Conservation (phyloP, 2,329 filamentous ascomycete species). For the Scytalidium lignicola region DNA sequence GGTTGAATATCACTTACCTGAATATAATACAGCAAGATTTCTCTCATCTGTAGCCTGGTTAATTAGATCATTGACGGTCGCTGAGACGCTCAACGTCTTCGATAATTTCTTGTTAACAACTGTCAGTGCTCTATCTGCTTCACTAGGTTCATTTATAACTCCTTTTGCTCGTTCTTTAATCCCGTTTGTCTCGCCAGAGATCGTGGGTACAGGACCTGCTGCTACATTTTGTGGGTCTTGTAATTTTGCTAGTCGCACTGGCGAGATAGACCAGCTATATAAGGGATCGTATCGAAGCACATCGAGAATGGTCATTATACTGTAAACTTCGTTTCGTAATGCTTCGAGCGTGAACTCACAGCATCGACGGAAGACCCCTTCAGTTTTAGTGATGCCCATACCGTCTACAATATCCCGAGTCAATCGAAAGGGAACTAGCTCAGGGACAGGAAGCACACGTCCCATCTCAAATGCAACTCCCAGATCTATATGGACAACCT, state of each 20-base stretch:
- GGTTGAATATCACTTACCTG: conserved; percentile 31
- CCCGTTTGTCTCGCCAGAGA: conserved; percentile 23
- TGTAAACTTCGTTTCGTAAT: conserved; percentile 88
- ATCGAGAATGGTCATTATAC: conserved; percentile 97
- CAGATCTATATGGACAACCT: conserved; percentile 94
- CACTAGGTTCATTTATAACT: conserved; percentile 56
- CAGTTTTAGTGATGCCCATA: conserved; percentile 92
- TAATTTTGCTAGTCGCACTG: conserved; percentile 57
- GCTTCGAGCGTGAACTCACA: conserved; percentile 97
- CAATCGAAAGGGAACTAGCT: conserved; percentile 90
- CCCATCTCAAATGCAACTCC: conserved; percentile 97
- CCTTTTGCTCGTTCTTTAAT: conserved; percentile 29
- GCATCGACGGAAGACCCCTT: conserved; percentile 95
- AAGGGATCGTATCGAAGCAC: conserved; percentile 97
- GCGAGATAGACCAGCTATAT: conserved; percentile 90
- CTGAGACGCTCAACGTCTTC: conserved; percentile 88
- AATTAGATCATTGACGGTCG: conserved; percentile 94
- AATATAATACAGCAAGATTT: conserved; percentile 87
- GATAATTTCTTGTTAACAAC: conserved; percentile 95
- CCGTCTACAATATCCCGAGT: conserved; percentile 94
- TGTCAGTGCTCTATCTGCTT: conserved; percentile 86
- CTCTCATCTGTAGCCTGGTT: conserved; percentile 91
- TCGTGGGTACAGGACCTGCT: conserved; percentile 20
- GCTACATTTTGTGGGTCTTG: conserved; percentile 53
- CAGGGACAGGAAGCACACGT: conserved; percentile 88